These are phyloP conservation scores for Gynostemma pentaphyllum DNA, from an alignment of 306 rosid species.

Conservation along the genomic window DNA sequence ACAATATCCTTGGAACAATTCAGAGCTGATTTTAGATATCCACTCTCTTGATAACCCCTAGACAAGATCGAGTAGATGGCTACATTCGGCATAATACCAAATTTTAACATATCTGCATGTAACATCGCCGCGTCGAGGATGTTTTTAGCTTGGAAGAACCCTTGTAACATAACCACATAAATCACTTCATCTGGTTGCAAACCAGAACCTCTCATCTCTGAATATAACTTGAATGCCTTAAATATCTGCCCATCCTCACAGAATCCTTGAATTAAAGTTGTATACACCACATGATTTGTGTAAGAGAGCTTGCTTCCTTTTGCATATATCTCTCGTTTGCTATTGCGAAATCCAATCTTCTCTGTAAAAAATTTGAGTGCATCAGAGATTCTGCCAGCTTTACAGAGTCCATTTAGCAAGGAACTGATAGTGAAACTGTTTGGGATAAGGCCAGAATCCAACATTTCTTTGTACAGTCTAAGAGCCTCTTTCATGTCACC, in stretches of 20 bases:
- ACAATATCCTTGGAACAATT: constrained; percentile 18
- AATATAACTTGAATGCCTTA: constrained; percentile 49
- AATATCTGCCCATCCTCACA: constrained; percentile 42
- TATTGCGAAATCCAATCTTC: constrained; percentile 19
- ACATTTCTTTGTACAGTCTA: constrained; percentile 41
- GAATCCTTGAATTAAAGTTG: constrained; percentile 52
- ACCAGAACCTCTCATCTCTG: constrained; percentile 48
- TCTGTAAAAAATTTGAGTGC: constrained; percentile 46
- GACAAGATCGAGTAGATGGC: constrained; percentile 19
- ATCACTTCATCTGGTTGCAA: constrained; percentile 37
- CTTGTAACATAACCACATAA: constrained; percentile 40
- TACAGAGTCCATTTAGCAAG: constrained; percentile 54
- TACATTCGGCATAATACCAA: constrained; percentile 35
- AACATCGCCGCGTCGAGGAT: constrained; percentile 47
- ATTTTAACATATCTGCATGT: constrained; percentile 61
- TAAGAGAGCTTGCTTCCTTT: constrained; percentile 12
- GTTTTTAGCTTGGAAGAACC: constrained; percentile 36
- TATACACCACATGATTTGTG: constrained; percentile 38
- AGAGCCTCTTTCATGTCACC: constrained; percentile 45
- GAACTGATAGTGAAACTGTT: constrained; percentile 42
- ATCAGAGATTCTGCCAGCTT: constrained; percentile 38
- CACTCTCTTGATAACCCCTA: constrained; percentile 36
- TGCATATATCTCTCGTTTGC: constrained; percentile 6
- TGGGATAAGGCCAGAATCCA: constrained; percentile 38
- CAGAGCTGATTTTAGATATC: constrained; percentile 22